Evolutionary conservation across 306 rosid genomes (phyloP).

Genomic region (Dalbergia cultrata): DNA sequence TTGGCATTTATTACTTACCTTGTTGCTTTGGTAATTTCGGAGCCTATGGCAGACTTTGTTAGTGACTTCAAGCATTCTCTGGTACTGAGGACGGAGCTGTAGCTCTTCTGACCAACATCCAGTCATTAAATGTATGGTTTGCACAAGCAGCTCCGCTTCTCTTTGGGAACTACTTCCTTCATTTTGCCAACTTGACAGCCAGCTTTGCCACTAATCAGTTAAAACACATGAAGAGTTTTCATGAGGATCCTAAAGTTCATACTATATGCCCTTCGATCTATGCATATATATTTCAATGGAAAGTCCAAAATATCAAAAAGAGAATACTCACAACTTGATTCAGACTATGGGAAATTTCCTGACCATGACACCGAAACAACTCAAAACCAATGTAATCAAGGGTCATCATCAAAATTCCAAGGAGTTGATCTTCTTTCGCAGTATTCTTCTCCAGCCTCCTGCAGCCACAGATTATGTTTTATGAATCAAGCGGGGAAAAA

Average conservation of each 20-base stretch:
- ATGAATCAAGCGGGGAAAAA: background rate
- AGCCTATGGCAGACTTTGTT: slow-evolving; percentile 65
- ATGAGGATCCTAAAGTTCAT: background rate
- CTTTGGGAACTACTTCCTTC: slow-evolving; percentile 55
- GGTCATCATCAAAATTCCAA: slow-evolving; percentile 61
- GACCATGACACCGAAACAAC: slow-evolving; percentile 52
- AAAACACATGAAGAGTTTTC: background rate
- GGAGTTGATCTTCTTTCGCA: slow-evolving; percentile 55
- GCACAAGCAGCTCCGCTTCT: slow-evolving; percentile 72
- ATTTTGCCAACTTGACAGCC: slow-evolving; percentile 72
- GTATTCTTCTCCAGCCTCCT: slow-evolving; percentile 56
- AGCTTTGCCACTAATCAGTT: slow-evolving; percentile 71
- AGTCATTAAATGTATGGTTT: slow-evolving; percentile 62
- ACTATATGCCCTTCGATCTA: background rate
- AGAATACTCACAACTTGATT: slow-evolving; percentile 67
- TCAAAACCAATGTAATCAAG: slow-evolving; percentile 62
- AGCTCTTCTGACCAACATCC: slow-evolving; percentile 62
- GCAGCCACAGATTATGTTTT: slow-evolving; percentile 15
- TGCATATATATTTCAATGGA: slow-evolving; percentile 1
- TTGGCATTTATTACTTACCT: slow-evolving; percentile 49
- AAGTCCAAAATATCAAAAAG: background rate
- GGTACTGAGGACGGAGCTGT: slow-evolving; percentile 52
- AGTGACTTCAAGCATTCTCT: slow-evolving; percentile 56
- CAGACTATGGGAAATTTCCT: slow-evolving; percentile 58
- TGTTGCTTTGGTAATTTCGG: slow-evolving; percentile 50